Evolutionary conservation across 306 rosid species (phyloP).

Genomic region (Clitoria ternatea): DNA sequence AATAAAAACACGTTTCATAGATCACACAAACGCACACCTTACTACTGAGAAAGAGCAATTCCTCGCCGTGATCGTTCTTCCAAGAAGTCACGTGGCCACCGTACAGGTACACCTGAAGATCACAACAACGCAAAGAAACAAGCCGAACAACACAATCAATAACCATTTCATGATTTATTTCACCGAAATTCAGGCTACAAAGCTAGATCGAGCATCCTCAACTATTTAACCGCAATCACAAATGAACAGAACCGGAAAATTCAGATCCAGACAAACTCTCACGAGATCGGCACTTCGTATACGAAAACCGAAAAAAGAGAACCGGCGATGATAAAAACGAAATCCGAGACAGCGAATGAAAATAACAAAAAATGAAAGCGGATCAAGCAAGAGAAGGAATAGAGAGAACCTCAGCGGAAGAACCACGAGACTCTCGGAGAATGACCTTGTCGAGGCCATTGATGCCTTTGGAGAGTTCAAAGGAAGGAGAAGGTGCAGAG

Average conservation of each 20-base stretch:
- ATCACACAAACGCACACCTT: slow-evolving; percentile 46
- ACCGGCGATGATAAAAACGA: background rate
- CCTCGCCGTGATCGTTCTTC: slow-evolving; percentile 95
- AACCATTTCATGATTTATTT: background rate
- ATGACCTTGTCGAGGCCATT: slow-evolving; percentile 70
- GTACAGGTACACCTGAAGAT: slow-evolving; percentile 71
- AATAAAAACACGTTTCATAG: background rate
- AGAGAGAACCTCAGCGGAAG: slow-evolving; percentile 56
- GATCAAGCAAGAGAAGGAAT: slow-evolving; percentile 13
- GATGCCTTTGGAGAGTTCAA: slow-evolving; percentile 50
- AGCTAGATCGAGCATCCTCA: slow-evolving; percentile 8
- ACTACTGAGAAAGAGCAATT: slow-evolving; percentile 86
- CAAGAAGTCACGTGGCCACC: slow-evolving; percentile 97
- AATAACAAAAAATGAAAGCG: background rate
- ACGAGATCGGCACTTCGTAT: slow-evolving; percentile 18
- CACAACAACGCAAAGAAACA: slow-evolving; percentile 8
- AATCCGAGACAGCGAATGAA: background rate
- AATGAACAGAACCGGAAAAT: background rate
- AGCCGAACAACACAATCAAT: background rate
- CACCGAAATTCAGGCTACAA: background rate
- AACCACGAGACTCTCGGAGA: slow-evolving; percentile 58
- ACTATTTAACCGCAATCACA: background rate
- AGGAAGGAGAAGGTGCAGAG: slow-evolving; percentile 15
- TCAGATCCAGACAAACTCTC: slow-evolving; percentile 11
- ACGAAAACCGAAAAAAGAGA: background rate